phyloP scores from a whole-genome alignment of 2,329 filamentous ascomycete genomes.

The Colletotrichum coccodes region DNA sequence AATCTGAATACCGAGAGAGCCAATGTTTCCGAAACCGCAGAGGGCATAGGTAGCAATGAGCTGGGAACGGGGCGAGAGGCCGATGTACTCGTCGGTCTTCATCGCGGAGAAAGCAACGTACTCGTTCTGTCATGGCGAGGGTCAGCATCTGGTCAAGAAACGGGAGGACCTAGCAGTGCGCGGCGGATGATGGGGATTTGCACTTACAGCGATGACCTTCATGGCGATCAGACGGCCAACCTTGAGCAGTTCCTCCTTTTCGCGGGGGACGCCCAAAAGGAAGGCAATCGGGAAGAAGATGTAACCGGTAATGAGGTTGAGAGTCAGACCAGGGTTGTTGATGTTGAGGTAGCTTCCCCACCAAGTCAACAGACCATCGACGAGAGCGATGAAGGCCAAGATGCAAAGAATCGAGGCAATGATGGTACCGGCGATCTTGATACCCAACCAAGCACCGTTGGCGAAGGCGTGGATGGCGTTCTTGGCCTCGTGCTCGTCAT shows the following conservation, averaged over 20 bases:
- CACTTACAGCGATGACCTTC: conserved; percentile 78
- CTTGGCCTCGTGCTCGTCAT: conserved; percentile 78
- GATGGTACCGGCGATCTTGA: conserved; percentile 90
- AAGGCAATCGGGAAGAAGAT: conserved; percentile 82
- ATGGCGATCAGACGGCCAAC: conserved; percentile 84
- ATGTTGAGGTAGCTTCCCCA: conserved; percentile 84
- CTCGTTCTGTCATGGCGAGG: conserved; percentile 66
- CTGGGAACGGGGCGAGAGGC: conserved; percentile 74
- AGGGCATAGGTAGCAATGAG: conserved; percentile 89
- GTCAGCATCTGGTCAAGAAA: conserved; percentile 38
- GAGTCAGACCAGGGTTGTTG: conserved; percentile 73
- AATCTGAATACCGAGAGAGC: conserved; percentile 88
- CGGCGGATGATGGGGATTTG: background rate
- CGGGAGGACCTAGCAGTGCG: conserved; percentile 3
- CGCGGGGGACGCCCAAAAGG: conserved; percentile 79
- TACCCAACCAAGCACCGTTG: conserved; percentile 84
- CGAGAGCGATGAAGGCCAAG: conserved; percentile 78
- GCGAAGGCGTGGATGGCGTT: conserved; percentile 88
- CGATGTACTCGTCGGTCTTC: conserved; percentile 59
- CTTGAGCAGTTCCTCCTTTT: conserved; percentile 70
- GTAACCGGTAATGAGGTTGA: conserved; percentile 82
- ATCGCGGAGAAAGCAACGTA: conserved; percentile 77
- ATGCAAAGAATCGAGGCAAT: conserved; percentile 83
- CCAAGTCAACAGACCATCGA: conserved; percentile 84
- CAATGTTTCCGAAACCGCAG: conserved; percentile 87